phyloP scores from a whole-genome alignment of 2,329 filamentous ascomycete species.

The Cladosporium colombiae region DNA sequence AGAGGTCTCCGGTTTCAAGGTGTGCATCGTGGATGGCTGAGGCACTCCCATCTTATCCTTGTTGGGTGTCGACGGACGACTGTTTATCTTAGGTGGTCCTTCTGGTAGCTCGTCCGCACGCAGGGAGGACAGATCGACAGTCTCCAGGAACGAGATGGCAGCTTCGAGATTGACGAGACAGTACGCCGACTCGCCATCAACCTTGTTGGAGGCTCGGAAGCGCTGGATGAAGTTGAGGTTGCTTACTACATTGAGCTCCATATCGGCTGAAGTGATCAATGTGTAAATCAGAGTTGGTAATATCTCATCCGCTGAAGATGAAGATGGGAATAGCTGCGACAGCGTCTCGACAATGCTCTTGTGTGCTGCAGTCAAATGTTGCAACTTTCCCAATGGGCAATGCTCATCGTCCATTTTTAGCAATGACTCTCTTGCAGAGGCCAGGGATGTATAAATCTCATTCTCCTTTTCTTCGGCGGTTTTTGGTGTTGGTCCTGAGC shows the following conservation, averaged over 20 bases:
- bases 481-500: slow-evolving; percentile 58
- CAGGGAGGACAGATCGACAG: slow-evolving; percentile 87
- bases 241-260: slow-evolving; percentile 85
- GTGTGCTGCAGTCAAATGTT: slow-evolving; percentile 83
- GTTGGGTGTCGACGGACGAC: slow-evolving; percentile 51
- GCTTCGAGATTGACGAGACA: slow-evolving; percentile 96
- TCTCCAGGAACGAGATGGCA: slow-evolving; percentile 90
- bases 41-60: slow-evolving; percentile 41
- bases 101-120: slow-evolving; percentile 73
- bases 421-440: slow-evolving; percentile 67
- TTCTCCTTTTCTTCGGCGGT: slow-evolving; percentile 55
- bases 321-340: slow-evolving; percentile 64
- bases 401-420: slow-evolving; percentile 81
- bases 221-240: slow-evolving; percentile 93
- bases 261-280: slow-evolving; percentile 84
- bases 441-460: slow-evolving; percentile 72
- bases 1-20: slow-evolving; percentile 39
- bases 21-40: slow-evolving; percentile 30
- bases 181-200: slow-evolving; percentile 93
- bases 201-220: slow-evolving; percentile 81
- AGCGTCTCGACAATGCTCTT: slow-evolving; percentile 91
- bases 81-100: slow-evolving; percentile 60
- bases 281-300: slow-evolving; percentile 96
- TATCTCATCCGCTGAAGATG: slow-evolving; percentile 93
- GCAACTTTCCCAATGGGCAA: slow-evolving; percentile 88